Base-by-base conservation (phyloP, 345 rosid species). In the Draba incana region DNA sequence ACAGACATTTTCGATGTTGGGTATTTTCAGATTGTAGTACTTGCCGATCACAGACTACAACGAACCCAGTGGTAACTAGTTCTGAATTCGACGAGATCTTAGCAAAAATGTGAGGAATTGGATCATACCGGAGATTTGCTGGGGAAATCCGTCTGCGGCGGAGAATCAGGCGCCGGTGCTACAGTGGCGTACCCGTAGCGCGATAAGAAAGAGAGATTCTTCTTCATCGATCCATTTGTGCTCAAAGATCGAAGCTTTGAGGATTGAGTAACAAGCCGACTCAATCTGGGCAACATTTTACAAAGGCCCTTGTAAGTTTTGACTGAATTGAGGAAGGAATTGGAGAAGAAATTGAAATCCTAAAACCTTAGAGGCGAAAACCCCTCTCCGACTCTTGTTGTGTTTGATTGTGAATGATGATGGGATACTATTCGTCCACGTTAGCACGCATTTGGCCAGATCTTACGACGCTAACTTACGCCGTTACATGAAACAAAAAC, bases 241-340 rank as follows among this genome's bases (percentile, higher is more conserved):
- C 20, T 66, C 1, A 81, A 45, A 27, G 84, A 76, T 30, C 68
- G 61, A n/a, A 81, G 57, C 78, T 80, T 85, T 50, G 81, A 75
- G 24, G 80, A 37, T 52, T 64, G 83, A 9, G 64, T 38, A 44
- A 68, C 30, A 55, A 77, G 59, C 76, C 89, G 78, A 70, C 68
- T 68, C 79, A 87, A 89, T 75, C 92, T 85, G 15, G 82, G 56
- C 14, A 87, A 67, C 98, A 89, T 92, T 66, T 52, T 15, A 9
- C 0, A 62, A 44, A 20, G 3, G 13, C 44, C 50, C 37, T 35
- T 47, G 23, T 33, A 12, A 3, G 31, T 27, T 57, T 14, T 14
- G 10, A 43, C 43, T 8, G 12, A 10, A 23, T 5, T 8, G 24
- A 49, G 14, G 23, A 37, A 2, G 3, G 12, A 57, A 41, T 41